Conservation (phyloP, 2,329 filamentous ascomycete genomes). For the Claviceps arundinis region DNA sequence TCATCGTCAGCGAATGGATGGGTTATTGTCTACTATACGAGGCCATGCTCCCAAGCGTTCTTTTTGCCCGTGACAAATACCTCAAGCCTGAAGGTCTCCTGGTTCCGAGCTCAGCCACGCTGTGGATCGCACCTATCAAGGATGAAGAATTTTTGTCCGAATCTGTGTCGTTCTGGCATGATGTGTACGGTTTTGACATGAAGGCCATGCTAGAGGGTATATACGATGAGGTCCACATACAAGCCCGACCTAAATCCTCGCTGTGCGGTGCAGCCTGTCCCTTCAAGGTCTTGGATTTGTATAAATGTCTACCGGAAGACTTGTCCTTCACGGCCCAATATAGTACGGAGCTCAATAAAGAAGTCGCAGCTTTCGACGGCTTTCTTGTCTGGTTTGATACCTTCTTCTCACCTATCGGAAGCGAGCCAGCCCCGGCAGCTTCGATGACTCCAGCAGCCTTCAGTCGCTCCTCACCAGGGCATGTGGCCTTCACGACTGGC, state of each 20-base stretch:
- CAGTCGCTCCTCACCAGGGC: conserved; percentile 40
- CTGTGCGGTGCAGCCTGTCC: conserved; percentile 47
- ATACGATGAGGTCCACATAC: conserved; percentile 68
- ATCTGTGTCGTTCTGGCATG: conserved; percentile 73
- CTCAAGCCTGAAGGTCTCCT: conserved; percentile 68
- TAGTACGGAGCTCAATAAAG: conserved; percentile 43
- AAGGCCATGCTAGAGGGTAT: conserved; percentile 74
- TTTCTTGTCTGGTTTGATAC: conserved; percentile 92
- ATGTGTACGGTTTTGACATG: conserved; percentile 95
- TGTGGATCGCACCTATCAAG: conserved; percentile 69
- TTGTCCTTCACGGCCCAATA: conserved; percentile 63
- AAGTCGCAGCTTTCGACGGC: conserved; percentile 63
- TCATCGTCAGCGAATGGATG: conserved; percentile 98
- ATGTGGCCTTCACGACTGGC: conserved; percentile 79
- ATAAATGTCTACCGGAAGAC: conserved; percentile 57
- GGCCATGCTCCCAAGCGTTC: conserved; percentile 87
- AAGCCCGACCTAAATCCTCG: conserved; percentile 50
- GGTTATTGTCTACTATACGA: conserved; percentile 88
- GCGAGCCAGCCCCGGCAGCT: conserved; percentile 34
- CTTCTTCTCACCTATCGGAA: conserved; percentile 60
- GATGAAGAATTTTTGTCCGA: conserved; percentile 68
- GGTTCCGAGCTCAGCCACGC: conserved; percentile 71
- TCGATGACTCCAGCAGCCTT: conserved; percentile 50
- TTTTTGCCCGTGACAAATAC: conserved; percentile 79
- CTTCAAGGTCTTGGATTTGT: conserved; percentile 66